Evolutionary conservation across 768 basidiomycete genomes (phyloP).

Genomic region (Tulasnella sp.): DNA sequence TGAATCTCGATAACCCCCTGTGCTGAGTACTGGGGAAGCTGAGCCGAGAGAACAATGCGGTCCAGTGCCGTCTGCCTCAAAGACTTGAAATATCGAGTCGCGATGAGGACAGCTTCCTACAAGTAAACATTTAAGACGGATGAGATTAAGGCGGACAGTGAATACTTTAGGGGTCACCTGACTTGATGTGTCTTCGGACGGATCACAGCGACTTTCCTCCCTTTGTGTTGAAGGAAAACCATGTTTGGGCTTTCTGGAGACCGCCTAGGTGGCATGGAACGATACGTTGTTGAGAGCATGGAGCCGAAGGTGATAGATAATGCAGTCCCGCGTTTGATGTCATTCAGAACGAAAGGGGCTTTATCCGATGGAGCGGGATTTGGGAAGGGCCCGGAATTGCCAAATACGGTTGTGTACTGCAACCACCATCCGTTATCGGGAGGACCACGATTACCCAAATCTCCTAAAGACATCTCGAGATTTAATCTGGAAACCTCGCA

Average conservation of each 20-base stretch:
- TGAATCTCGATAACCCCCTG: not conserved
- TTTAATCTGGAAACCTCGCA: too few relatives aligned
- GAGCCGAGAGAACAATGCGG: not conserved
- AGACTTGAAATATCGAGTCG: not conserved
- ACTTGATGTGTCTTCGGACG: not conserved
- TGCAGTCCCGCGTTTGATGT: too few relatives aligned
- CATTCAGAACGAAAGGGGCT: too few relatives aligned
- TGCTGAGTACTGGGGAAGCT: not conserved
- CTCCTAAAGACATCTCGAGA: too few relatives aligned
- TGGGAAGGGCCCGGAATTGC: too few relatives aligned
- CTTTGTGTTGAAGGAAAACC: not conserved
- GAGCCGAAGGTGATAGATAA: too few relatives aligned
- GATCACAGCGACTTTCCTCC: not conserved
- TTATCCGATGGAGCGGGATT: too few relatives aligned
- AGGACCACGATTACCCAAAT: too few relatives aligned
- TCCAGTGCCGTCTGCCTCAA: not conserved
- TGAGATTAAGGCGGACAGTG: not conserved
- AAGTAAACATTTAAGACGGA: not conserved
- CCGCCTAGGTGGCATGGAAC: not conserved
- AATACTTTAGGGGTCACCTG: too few relatives aligned
- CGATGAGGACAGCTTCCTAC: not conserved
- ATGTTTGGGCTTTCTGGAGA: not conserved
- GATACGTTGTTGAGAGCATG: too few relatives aligned
- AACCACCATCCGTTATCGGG: too few relatives aligned
- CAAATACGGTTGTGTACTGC: too few relatives aligned